These are phyloP conservation scores for Globisporangium spiculum DNA, from an alignment of 352 stramenopile genomes.

Conservation along the genomic window DNA sequence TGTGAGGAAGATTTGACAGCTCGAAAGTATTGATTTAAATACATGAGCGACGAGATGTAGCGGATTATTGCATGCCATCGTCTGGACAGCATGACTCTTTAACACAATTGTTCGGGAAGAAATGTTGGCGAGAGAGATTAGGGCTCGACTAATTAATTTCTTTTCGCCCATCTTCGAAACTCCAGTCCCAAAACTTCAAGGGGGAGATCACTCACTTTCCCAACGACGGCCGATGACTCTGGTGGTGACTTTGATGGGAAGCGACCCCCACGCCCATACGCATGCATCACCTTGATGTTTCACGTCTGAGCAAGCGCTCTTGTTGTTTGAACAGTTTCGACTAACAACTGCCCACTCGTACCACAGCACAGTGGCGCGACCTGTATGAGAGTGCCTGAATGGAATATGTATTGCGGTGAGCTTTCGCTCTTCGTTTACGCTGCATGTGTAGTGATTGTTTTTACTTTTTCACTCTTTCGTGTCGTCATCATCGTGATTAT, in stretches of 20 bases:
- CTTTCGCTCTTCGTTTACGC: background rate
- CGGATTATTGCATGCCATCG: background rate
- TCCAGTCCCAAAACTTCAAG: background rate
- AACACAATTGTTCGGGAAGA: background rate
- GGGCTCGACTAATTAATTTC: conserved; percentile 4
- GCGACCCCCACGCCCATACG: too few relatives aligned
- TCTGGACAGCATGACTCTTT: background rate
- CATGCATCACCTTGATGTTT: too few relatives aligned
- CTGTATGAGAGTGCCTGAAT: too few relatives aligned
- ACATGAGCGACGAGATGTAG: background rate
- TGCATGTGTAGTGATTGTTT: background rate
- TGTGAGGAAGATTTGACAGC: background rate
- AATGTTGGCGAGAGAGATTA: background rate
- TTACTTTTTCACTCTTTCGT: background rate
- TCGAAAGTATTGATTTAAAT: background rate
- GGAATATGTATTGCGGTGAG: too few relatives aligned
- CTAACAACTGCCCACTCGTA: too few relatives aligned
- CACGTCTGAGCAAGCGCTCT: too few relatives aligned
- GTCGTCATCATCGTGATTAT: background rate
- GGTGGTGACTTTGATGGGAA: background rate
- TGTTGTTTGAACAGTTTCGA: too few relatives aligned
- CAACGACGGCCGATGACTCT: too few relatives aligned
- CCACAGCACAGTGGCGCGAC: too few relatives aligned
- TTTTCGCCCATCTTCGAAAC: background rate
- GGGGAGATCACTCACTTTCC: background rate